Conservation (phyloP, 352 stramenopile genomes). For the Pilasporangium apinafurcum region DNA sequence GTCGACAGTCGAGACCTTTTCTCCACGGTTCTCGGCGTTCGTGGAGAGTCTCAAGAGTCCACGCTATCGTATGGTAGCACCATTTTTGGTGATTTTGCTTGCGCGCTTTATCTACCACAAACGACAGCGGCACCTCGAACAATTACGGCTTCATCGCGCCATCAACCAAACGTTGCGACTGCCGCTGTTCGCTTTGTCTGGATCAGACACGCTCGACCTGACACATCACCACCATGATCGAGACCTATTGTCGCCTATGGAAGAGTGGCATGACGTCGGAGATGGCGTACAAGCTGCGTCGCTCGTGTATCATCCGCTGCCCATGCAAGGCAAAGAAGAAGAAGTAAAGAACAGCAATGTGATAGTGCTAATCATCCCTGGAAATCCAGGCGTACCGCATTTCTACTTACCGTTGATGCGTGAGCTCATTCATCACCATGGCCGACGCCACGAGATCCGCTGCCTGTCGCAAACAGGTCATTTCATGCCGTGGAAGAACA, state of each 20-base stretch:
- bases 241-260: constrained; percentile 11
- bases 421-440: constrained; percentile 25
- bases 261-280: constrained; percentile 46
- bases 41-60: constrained; percentile 17
- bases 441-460: constrained; percentile 39
- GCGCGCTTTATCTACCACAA: constrained; percentile 36
- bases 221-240: constrained; percentile 1
- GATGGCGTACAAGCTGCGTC: constrained; percentile 36
- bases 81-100: constrained; percentile 31
- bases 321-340: not conserved
- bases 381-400: constrained; percentile 57
- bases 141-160: constrained; percentile 27
- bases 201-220: not conserved
- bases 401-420: constrained; percentile 69
- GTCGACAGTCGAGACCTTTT: no score
- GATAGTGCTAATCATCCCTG: constrained; percentile 56
- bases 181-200: not conserved
- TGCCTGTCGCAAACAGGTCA: constrained; percentile 54
- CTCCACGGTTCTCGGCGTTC: constrained; percentile 11
- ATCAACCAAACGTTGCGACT: constrained; percentile 18
- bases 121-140: constrained; percentile 30
- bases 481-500: constrained; percentile 64
- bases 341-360: constrained; percentile 15
- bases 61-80: constrained; percentile 22
- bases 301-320: constrained; percentile 35